Conservation (phyloP, 345 rosid genomes). For the Psidium friedrichsthalianum region DNA sequence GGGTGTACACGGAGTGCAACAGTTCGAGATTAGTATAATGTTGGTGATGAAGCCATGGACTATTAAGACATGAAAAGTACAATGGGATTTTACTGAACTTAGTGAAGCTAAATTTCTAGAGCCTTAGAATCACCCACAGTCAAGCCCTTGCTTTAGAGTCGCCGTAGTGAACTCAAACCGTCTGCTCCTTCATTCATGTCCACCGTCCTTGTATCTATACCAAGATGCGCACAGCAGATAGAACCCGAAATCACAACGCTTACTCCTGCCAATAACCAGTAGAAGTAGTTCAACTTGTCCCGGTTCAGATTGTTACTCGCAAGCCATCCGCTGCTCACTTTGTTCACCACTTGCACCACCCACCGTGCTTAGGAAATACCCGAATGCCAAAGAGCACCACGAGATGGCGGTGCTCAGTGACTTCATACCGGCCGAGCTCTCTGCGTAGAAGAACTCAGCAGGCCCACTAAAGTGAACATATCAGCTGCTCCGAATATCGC, state of each 20-base stretch:
- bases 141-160: not conserved
- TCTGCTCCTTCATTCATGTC: conserved; percentile 6
- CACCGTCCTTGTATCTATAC: conserved; percentile 44
- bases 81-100: not conserved
- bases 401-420: conserved; percentile 39
- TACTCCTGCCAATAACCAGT: conserved; percentile 20
- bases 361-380: conserved; percentile 42
- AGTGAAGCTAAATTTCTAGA: not conserved
- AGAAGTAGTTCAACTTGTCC: conserved; percentile 31
- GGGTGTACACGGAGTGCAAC: not conserved
- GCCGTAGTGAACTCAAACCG: not conserved
- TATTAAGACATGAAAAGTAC: not conserved
- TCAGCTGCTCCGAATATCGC: conserved; percentile 52
- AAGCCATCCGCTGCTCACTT: conserved; percentile 44
- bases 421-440: conserved; percentile 50
- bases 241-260: conserved; percentile 29
- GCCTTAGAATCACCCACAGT: not conserved
- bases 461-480: conserved; percentile 46
- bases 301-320: conserved; percentile 25
- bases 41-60: not conserved
- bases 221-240: conserved; percentile 51
- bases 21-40: not conserved
- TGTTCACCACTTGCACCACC: conserved; percentile 43
- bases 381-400: conserved; percentile 47
- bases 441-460: conserved; percentile 48